Conservation (phyloP, 495 filamentous ascomycete genomes). For the Penicillium canescens region DNA sequence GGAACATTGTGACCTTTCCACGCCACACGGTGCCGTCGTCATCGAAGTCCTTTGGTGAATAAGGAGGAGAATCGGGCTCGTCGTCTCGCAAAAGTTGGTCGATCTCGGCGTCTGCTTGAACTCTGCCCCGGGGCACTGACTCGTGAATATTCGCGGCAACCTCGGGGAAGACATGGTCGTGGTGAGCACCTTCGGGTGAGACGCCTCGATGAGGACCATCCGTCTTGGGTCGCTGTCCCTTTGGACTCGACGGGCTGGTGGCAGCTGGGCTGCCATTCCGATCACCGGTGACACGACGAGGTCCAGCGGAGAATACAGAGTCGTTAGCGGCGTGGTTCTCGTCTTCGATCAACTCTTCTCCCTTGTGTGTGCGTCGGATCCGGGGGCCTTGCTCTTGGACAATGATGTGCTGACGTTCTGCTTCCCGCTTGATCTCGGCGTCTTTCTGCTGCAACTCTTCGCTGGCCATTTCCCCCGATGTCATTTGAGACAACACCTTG, state of each 20-base stretch:
- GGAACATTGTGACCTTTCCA: constrained; percentile 74
- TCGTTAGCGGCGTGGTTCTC: constrained; percentile 51
- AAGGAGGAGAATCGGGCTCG: constrained; percentile 80
- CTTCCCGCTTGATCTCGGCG: constrained; percentile 71
- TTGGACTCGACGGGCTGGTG: constrained; percentile 37
- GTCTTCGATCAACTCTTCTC: constrained; percentile 84
- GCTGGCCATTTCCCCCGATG: constrained; percentile 82
- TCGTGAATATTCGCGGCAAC: constrained; percentile 42
- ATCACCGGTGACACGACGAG: constrained; percentile 40
- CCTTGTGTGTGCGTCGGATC: constrained; percentile 90
- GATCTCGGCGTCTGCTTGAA: constrained; percentile 81
- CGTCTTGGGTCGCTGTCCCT: constrained; percentile 22
- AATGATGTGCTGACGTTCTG: constrained; percentile 85
- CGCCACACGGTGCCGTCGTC: constrained; percentile 74
- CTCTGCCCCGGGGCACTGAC: constrained; percentile 41
- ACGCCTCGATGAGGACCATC: constrained; percentile 27
- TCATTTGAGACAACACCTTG: constrained; percentile 77
- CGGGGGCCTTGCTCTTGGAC: constrained; percentile 81
- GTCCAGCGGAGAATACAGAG: constrained; percentile 47
- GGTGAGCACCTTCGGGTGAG: constrained; percentile 37
- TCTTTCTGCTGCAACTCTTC: constrained; percentile 82
- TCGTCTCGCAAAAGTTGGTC: constrained; percentile 86
- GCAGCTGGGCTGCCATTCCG: constrained; percentile 36
- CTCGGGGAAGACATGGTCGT: constrained; percentile 48
- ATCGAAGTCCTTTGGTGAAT: constrained; percentile 74